A percentile compares a stretch with the other conserved stretches of the same genome.
Conservation (phyloP, 495 filamentous ascomycete species). For the Cercophora newfieldiana region DNA sequence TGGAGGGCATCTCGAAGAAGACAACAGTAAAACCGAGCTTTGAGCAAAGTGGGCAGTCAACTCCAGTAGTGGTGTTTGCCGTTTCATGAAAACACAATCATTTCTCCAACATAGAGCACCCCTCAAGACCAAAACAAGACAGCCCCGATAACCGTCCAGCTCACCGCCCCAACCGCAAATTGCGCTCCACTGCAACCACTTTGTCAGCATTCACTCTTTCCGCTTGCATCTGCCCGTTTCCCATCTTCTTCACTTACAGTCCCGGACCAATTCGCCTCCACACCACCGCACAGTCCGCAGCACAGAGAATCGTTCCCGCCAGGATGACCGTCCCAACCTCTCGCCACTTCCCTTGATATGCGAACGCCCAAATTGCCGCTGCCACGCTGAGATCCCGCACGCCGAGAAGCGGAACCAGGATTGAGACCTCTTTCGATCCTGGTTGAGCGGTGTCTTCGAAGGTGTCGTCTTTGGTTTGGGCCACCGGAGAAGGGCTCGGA, state of each 20-base stretch:
- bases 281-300: neutral
- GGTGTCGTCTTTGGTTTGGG: neutral
- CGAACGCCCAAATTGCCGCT: slow-evolving; percentile 3
- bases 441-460: too few relatives aligned
- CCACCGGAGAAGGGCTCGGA: neutral
- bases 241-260: slow-evolving; percentile 2
- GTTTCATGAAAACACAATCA: too few relatives aligned
- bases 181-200: neutral
- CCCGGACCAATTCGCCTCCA: slow-evolving; percentile 1
- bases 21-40: too few relatives aligned
- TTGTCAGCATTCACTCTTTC: neutral
- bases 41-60: too few relatives aligned
- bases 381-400: slow-evolving; percentile 4
- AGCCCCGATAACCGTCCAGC: slow-evolving; percentile 11
- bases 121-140: slow-evolving; percentile 6
- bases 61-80: too few relatives aligned
- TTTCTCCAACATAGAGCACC: too few relatives aligned
- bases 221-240: neutral
- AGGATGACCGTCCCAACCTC: slow-evolving; percentile 11
- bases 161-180: neutral
- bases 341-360: slow-evolving; percentile 1
- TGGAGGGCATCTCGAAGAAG: too few relatives aligned
- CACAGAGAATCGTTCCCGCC: slow-evolving; percentile 11
- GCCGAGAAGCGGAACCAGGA: slow-evolving; percentile 2
- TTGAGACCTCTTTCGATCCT: neutral